phyloP scores from a whole-genome alignment of 768 basidiomycete species.

The Lentinula sp. region DNA sequence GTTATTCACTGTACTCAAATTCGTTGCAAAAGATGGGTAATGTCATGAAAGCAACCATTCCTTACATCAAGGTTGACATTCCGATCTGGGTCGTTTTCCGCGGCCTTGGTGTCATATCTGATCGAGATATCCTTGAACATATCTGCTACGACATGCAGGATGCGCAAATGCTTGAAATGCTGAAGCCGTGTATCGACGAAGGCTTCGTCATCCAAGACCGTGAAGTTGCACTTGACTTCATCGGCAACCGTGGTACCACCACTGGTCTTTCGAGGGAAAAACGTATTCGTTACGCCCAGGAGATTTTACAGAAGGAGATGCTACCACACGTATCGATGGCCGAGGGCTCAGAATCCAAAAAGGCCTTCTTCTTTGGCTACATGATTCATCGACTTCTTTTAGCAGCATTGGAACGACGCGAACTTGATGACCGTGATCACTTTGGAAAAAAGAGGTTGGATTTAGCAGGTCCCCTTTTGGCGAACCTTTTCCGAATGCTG shows the following conservation, averaged over 20 bases:
- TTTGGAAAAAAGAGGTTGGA: conserved; percentile 98
- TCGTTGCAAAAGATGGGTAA: conserved; percentile 60
- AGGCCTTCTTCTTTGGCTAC: conserved; percentile 99
- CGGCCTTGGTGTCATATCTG: conserved; percentile 94
- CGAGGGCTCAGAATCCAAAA: conserved; percentile 94
- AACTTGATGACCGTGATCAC: conserved; percentile 98
- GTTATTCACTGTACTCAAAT: conserved; percentile 7
- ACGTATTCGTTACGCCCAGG: conserved; percentile 93
- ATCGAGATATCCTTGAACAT: conserved; percentile 95
- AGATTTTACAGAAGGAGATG: conserved; percentile 98
- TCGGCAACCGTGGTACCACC: conserved; percentile 95
- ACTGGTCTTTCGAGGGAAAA: conserved; percentile 88
- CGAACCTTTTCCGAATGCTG: conserved; percentile 96
- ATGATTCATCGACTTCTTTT: conserved; percentile 97
- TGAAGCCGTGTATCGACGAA: conserved; percentile 98
- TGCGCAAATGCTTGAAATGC: conserved; percentile 92
- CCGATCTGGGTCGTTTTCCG: conserved; percentile 99
- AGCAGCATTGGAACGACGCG: conserved; percentile 89
- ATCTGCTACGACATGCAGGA: conserved; percentile 99
- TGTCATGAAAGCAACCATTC: conserved; percentile 95
- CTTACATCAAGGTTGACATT: conserved; percentile 97
- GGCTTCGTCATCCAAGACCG: conserved; percentile 98
- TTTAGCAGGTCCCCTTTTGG: conserved; percentile 89
- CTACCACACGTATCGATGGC: conserved; percentile 94
- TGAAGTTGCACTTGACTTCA: conserved; percentile 95